Evolutionary conservation across 495 filamentous ascomycete species (phyloP), one percentile per base, ranked within the genome.

Genomic region (Halenospora varia): DNA sequence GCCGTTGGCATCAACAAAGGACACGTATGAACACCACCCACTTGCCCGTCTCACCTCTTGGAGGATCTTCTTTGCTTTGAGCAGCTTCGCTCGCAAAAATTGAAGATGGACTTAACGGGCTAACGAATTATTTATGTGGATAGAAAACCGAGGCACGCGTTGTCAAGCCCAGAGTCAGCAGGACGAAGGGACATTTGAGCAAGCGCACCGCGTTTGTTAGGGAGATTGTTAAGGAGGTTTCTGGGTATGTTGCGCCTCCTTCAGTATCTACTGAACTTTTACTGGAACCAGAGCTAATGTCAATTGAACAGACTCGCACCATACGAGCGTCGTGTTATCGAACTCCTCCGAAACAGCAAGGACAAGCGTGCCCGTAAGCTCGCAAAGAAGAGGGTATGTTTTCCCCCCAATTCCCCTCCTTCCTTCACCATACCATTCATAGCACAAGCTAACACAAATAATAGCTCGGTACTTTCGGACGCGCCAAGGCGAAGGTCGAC

Each of bases 321-420:
- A 67, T 97, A 97, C 72, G 94, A 98, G 82, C 91, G 92, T 73
- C 92, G 94, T 68, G 89, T 98, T 71, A 95, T 97, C 74, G 94
- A 98, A 85, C 82, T 98, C 64, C 86, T 98, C 74, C 90, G 94
- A 66, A 98, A 97, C 84, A 85, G 87, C 81, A 96, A 96, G 81
- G 94, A 98, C 77, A 98, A 98, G 88, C 90, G 94, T 78, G 94
- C 94, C 61, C 82, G 94, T 63, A 97, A 97, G 86, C 88, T 96
- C 70, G 94, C 94, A 64, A 98, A 98, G 93, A 97, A 96, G 88
- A 83, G 94, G 77, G 89, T 90, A 83, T 61, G 80, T 84, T 54
- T 15, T 46, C 20, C 15, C n/a, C n/a, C n/a, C n/a, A n/a, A n/a
- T n/a, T n/a, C n/a, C n/a, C n/a, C n/a, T n/a, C n/a, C n/a, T n/a